phyloP scores from a whole-genome alignment of 352 stramenopile species.

The Globisporangium orthogonon region DNA sequence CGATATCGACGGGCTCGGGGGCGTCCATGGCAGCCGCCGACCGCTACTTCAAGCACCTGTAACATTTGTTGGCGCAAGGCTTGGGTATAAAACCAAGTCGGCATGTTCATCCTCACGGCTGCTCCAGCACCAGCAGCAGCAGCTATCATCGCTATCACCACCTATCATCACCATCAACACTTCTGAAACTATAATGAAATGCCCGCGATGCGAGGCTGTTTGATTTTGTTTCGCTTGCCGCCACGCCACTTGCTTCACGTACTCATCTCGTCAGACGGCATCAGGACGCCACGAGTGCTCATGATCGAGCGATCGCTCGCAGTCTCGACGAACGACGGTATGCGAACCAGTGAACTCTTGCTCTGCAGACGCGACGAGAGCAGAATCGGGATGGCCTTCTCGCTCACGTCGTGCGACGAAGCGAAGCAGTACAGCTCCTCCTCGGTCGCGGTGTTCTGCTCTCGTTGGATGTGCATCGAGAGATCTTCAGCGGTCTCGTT shows the following conservation, averaged over 20 bases:
- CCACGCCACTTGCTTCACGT: not conserved
- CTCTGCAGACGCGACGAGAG: conserved; percentile 30
- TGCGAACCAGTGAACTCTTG: conserved; percentile 16
- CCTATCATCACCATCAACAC: not conserved
- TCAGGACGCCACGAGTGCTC: not conserved
- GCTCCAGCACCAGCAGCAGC: no score
- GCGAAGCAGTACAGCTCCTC: conserved; percentile 53
- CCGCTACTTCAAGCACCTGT: conserved; percentile 14
- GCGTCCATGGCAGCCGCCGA: conserved; percentile 8
- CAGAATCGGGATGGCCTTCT: conserved; percentile 54
- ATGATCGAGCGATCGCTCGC: conserved; percentile 4
- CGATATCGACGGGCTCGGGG: conserved; percentile 11
- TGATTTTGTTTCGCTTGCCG: not conserved
- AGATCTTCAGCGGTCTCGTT: conserved; percentile 28
- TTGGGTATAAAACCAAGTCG: not conserved
- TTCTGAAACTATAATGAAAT: not conserved
- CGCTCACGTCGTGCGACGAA: conserved; percentile 51
- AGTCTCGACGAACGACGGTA: conserved; percentile 1
- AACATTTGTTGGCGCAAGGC: not conserved
- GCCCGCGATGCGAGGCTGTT: not conserved
- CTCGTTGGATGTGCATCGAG: conserved; percentile 45
- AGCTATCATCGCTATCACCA: not conserved
- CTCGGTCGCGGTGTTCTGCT: conserved; percentile 34
- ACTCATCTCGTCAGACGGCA: not conserved
- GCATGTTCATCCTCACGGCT: not conserved